Evolutionary conservation across 106 monocot genomes (phyloP).

Genomic region (Platanthera zijinensis): DNA sequence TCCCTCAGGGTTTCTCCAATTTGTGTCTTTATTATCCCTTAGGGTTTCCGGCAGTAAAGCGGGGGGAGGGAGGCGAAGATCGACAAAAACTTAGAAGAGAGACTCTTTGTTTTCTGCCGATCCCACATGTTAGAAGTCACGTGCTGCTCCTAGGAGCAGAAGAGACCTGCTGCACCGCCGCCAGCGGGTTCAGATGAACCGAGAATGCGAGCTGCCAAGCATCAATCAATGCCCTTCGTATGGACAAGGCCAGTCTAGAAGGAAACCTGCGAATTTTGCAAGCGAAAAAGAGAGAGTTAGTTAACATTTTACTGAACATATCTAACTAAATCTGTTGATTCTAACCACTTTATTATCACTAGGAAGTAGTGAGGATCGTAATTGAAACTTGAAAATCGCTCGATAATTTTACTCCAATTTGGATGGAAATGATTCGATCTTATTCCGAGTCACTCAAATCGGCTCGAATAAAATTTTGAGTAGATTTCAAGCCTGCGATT

Average conservation of each 20-base stretch:
- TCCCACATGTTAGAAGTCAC: slow-evolving; percentile 13
- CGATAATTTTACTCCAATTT: too few relatives aligned
- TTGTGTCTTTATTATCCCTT: too few relatives aligned
- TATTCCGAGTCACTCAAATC: too few relatives aligned
- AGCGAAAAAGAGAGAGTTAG: not conserved
- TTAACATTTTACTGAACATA: not conserved
- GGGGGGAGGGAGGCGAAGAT: too few relatives aligned
- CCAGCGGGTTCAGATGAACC: slow-evolving; percentile 80
- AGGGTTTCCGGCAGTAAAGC: too few relatives aligned
- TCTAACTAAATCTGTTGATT: not conserved
- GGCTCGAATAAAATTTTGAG: too few relatives aligned
- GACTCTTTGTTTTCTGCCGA: too few relatives aligned
- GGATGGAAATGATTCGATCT: too few relatives aligned
- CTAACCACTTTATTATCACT: not conserved
- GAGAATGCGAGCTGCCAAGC: slow-evolving; percentile 82
- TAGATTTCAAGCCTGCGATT: too few relatives aligned
- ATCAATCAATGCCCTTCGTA: slow-evolving; percentile 54
- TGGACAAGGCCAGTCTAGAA: slow-evolving; percentile 16
- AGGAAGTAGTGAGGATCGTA: not conserved
- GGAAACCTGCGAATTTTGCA: slow-evolving; percentile 30
- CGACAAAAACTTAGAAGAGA: too few relatives aligned
- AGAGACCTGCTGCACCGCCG: slow-evolving; percentile 73
- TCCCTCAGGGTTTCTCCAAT: too few relatives aligned
- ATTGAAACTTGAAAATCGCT: too few relatives aligned
- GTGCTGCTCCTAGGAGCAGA: slow-evolving; percentile 24